Evolutionary conservation across 495 filamentous ascomycete genomes (phyloP).

Genomic region (Aspergillus egyptiacus): DNA sequence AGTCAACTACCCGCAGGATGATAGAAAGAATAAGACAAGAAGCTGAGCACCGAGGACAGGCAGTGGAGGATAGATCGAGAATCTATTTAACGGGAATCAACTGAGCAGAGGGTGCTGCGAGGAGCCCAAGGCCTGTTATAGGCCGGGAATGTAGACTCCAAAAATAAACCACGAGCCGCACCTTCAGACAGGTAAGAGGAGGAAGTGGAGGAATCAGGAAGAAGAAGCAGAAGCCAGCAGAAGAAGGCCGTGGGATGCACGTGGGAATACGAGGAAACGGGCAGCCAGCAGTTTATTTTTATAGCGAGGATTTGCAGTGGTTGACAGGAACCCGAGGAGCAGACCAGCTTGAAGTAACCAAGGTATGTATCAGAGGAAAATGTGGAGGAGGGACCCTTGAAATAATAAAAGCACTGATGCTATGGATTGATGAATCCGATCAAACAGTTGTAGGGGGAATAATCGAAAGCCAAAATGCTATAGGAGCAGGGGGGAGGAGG

Average conservation of each 20-base stretch:
- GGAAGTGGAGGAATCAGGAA: conserved; percentile 2
- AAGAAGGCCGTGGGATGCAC: conserved; percentile 18
- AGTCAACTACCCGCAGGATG: conserved; percentile 5
- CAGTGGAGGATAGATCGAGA: neutral
- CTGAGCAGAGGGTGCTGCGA: neutral
- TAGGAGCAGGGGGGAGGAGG: neutral
- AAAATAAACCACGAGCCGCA: conserved; percentile 31
- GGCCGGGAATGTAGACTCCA: conserved; percentile 20
- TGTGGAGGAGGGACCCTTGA: neutral
- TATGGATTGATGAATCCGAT: no score
- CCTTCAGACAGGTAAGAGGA: conserved; percentile 3
- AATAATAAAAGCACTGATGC: conserved; percentile 1
- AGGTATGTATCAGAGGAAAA: conserved; percentile 12
- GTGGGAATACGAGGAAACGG: conserved; percentile 31
- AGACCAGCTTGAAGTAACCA: neutral
- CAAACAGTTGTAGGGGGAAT: no score
- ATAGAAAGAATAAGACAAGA: neutral
- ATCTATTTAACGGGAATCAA: conserved; percentile 5
- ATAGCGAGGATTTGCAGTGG: conserved; percentile 4
- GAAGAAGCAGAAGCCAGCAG: conserved; percentile 10
- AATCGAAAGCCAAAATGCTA: conserved; percentile 6
- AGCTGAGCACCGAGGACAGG: neutral
- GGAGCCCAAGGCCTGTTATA: neutral
- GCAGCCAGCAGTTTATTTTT: conserved; percentile 16
- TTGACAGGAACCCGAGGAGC: conserved; percentile 14